Conservation (phyloP, 2,329 filamentous ascomycete species). For the Colletotrichum sp. region DNA sequence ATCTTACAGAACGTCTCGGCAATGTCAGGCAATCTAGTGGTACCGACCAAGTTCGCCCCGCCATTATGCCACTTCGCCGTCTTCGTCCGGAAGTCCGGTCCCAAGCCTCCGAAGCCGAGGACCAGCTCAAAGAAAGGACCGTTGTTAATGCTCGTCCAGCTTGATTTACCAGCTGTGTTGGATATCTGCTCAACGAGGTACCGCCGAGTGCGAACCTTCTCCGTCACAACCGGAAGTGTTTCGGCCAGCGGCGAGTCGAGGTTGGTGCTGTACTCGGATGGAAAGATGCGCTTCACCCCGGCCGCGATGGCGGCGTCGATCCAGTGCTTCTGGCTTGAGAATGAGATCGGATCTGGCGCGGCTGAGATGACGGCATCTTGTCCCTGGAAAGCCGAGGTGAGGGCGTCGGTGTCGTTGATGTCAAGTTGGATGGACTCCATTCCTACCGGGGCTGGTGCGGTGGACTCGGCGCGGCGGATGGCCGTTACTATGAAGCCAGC, state of each 20-base stretch:
- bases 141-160: constrained; percentile 43
- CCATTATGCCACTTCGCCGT: constrained; percentile 51
- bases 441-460: constrained; percentile 32
- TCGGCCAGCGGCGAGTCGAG: constrained; percentile 24
- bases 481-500: constrained; percentile 39
- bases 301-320: constrained; percentile 58
- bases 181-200: constrained; percentile 2
- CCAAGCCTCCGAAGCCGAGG: constrained; percentile 10
- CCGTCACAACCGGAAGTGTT: constrained; percentile 21
- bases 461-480: constrained; percentile 44
- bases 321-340: constrained; percentile 50
- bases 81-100: constrained; percentile 10
- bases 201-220: constrained; percentile 23
- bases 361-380: constrained; percentile 61
- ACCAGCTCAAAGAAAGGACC: constrained; percentile 41
- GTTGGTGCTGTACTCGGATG: constrained; percentile 51
- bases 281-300: constrained; percentile 59
- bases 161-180: constrained; percentile 14
- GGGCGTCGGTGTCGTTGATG: constrained; percentile 40
- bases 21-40: constrained; percentile 49
- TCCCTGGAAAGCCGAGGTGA: constrained; percentile 56
- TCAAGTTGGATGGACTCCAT: constrained; percentile 39
- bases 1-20: constrained; percentile 52
- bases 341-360: constrained; percentile 37
- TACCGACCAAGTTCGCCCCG: constrained; percentile 49